Evolutionary conservation across 148 eudicot species (phyloP), one percentile per base, ranked within the genome.

Genomic region (Heliosperma pusillum): DNA sequence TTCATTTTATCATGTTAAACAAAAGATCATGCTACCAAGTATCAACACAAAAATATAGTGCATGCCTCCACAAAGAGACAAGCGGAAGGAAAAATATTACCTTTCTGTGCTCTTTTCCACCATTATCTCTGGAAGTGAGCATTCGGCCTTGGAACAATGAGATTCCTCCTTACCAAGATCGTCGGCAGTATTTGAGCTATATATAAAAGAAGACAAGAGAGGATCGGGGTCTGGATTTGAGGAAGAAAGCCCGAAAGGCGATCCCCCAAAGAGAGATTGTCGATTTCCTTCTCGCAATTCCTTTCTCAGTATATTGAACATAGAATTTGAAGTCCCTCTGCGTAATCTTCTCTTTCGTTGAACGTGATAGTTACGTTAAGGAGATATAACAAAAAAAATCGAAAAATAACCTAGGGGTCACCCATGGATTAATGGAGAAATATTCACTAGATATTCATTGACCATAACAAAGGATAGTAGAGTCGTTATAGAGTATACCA

Each of bases 321-420:
- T 76, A 73, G 87, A 85, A 79, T 81, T 89, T 40, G 93, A 76
- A 45, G 85, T 86, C 29, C 89, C 86, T 78, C 83, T 86, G 0
- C 97, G 92, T 4, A 69, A 78, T 79, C 92, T 89, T 79, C 97
- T 89, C 80, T 80, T 92, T 47, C 99, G 92, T 78, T 90, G 97
- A 78, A 92, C 87, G 97, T 95, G 77, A 69, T 52, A 16, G 74
- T 74, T 30, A 12, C 72, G 96, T 95, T 79, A 95, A 90, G 90
- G 96, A 80, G 74, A 75, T 61, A 77, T 74, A 58, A 44, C 26
- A 22, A 59, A 19, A 15, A 15, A 25, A n/a, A 4, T 27, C n/a
- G 42, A 73, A 17, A 19, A 56, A 3, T 4, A 9, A 63, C 16
- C 55, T 15, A 61, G 30, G 33, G 12, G 29, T 61, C 30, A 22